Evolutionary conservation across 2,329 filamentous ascomycete species (phyloP).

Genomic region (Aspergillus spinulosporus): DNA sequence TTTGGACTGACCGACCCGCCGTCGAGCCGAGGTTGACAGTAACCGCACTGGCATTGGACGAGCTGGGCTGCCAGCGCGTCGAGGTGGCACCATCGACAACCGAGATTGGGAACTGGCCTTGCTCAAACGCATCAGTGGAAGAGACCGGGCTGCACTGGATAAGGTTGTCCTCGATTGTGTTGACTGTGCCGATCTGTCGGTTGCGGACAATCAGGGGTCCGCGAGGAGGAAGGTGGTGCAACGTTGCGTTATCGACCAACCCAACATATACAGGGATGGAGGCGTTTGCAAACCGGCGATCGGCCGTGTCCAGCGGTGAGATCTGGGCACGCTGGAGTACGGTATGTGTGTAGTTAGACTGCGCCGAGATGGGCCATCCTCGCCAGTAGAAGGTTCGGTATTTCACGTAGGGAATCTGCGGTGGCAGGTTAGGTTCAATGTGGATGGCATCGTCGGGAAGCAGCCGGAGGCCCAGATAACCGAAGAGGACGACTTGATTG

Average conservation of each 20-base stretch:
- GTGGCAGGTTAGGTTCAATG: slow-evolving; percentile 64
- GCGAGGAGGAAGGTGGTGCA: slow-evolving; percentile 51
- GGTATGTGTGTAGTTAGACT: slow-evolving; percentile 65
- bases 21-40: slow-evolving; percentile 56
- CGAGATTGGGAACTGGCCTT: slow-evolving; percentile 68
- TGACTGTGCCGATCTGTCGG: slow-evolving; percentile 55
- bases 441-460: slow-evolving; percentile 60
- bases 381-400: slow-evolving; percentile 68
- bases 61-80: slow-evolving; percentile 66
- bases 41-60: slow-evolving; percentile 55
- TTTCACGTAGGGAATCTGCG: slow-evolving; percentile 61
- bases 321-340: slow-evolving; percentile 56
- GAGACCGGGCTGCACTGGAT: slow-evolving; percentile 62
- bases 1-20: slow-evolving; percentile 21
- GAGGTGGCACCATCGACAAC: slow-evolving; percentile 66
- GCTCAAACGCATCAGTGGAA: slow-evolving; percentile 51
- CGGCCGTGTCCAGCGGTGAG: slow-evolving; percentile 52
- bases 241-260: slow-evolving; percentile 40
- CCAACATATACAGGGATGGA: slow-evolving; percentile 63
- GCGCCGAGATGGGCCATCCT: slow-evolving; percentile 63
- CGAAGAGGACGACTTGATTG: slow-evolving; percentile 66
- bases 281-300: slow-evolving; percentile 53
- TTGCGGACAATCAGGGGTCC: slow-evolving; percentile 59
- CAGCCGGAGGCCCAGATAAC: slow-evolving; percentile 65
- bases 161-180: slow-evolving; percentile 61